Percentiles rank a stretch among this genome's conserved stretches.
Evolutionary conservation across 83 land plant genomes (phyloP).

Genomic region (Thuja plicata): DNA sequence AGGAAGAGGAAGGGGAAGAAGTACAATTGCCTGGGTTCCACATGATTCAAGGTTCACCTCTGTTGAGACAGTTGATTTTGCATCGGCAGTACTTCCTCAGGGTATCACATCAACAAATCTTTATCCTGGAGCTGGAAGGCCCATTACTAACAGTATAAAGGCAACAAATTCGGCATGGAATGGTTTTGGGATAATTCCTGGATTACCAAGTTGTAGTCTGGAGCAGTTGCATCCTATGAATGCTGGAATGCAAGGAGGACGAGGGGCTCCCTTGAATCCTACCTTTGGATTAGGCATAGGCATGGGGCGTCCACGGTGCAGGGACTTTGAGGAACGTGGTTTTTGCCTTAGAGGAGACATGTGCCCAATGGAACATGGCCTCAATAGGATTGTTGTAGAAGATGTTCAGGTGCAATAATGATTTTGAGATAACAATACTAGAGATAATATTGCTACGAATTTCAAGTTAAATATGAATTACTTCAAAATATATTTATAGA

Average conservation of each 20-base stretch:
- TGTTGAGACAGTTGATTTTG: conserved; percentile 53
- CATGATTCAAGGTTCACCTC: conserved; percentile 60
- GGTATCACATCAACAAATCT: conserved; percentile 39
- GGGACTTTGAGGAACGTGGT: conserved; percentile 98
- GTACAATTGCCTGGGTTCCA: conserved; percentile 36
- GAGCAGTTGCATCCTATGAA: conserved; percentile 61
- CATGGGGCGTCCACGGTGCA: conserved; percentile 75
- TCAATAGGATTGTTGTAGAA: conserved; percentile 95
- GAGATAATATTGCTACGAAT: background rate
- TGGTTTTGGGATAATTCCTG: conserved; percentile 58
- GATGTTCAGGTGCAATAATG: conserved; percentile 85
- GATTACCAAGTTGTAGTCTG: conserved; percentile 55
- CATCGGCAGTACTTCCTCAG: conserved; percentile 54
- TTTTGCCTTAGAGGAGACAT: conserved; percentile 95
- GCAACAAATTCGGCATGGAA: conserved; percentile 56
- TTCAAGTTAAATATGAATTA: background rate
- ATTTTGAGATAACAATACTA: background rate
- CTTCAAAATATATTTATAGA: background rate
- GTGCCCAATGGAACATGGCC: conserved; percentile 99
- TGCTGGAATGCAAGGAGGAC: conserved; percentile 56
- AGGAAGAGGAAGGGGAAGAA: conserved; percentile 72
- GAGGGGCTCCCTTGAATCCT: conserved; percentile 48
- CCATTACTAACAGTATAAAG: conserved; percentile 51
- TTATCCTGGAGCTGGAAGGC: conserved; percentile 59
- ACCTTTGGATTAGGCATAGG: conserved; percentile 46